These are phyloP conservation scores for Xerocomellus amylosporus DNA, from an alignment of 768 basidiomycete species.

Conservation along the genomic window DNA sequence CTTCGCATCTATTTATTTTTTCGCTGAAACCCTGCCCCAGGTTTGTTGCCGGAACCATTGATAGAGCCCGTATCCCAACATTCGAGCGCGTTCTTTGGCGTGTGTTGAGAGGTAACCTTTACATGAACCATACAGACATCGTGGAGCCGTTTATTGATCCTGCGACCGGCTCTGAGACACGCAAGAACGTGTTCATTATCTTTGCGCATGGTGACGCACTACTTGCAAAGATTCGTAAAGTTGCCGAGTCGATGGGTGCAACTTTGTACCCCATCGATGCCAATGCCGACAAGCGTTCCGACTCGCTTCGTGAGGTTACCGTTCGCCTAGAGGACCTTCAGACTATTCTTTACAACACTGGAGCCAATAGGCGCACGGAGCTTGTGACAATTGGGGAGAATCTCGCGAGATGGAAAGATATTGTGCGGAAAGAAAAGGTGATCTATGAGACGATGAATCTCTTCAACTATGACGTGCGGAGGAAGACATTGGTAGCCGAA, in stretches of 20 bases:
- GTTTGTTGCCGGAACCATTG: slow-evolving; percentile 96
- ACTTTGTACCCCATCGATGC: slow-evolving; percentile 96
- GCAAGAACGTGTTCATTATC: slow-evolving; percentile 99
- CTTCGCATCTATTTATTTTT: not conserved
- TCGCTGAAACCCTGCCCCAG: slow-evolving; percentile 36
- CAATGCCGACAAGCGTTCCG: slow-evolving; percentile 87
- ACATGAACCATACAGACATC: slow-evolving; percentile 99
- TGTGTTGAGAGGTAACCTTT: slow-evolving; percentile 93
- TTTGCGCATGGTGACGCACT: slow-evolving; percentile 95
- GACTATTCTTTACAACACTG: slow-evolving; percentile 86
- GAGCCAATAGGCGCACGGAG: slow-evolving; percentile 75
- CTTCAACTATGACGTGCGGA: slow-evolving; percentile 89
- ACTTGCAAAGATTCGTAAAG: slow-evolving; percentile 94
- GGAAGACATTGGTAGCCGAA: slow-evolving; percentile 95
- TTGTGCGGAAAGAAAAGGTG: slow-evolving; percentile 92
- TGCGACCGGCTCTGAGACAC: slow-evolving; percentile 73
- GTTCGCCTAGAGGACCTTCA: slow-evolving; percentile 89
- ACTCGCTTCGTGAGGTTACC: slow-evolving; percentile 86
- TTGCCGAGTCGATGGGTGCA: slow-evolving; percentile 98
- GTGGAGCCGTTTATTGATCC: slow-evolving; percentile 90
- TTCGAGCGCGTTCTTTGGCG: slow-evolving; percentile 99
- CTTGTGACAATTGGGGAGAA: slow-evolving; percentile 81
- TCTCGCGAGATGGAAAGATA: slow-evolving; percentile 88
- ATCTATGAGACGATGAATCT: slow-evolving; percentile 95
- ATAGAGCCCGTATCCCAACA: slow-evolving; percentile 84